These are phyloP conservation scores for Carex arenaria DNA, from an alignment of 202 grass and related monocot genomes.

Conservation along the genomic window DNA sequence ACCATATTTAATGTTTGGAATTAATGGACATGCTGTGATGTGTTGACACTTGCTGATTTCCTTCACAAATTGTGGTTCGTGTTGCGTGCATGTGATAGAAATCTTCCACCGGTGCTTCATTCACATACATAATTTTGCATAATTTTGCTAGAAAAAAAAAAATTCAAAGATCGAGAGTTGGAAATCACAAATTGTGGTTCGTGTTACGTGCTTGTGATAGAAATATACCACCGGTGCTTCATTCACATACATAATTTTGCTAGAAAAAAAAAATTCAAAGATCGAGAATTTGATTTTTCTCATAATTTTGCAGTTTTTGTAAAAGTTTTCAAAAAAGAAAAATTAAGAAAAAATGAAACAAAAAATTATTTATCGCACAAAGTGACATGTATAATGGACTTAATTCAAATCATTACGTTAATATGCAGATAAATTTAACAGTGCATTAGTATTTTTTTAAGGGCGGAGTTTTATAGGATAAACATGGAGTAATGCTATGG, in stretches of 20 bases:
- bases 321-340: too few species aligned
- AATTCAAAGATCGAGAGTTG: too few species aligned
- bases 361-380: background rate
- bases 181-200: background rate
- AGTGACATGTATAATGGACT: background rate
- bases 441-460: too few species aligned
- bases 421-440: too few species aligned
- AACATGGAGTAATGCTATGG: too few species aligned
- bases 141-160: too few species aligned
- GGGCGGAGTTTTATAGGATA: too few species aligned
- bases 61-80: background rate
- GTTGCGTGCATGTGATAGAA: background rate
- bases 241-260: background rate
- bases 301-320: too few species aligned
- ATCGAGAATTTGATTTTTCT: too few species aligned
- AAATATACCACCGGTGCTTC: background rate
- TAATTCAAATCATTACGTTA: background rate
- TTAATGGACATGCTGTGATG: background rate
- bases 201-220: background rate
- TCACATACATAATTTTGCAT: too few species aligned
- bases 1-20: background rate
- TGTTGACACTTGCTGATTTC: background rate
- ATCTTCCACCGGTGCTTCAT: background rate
- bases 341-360: background rate
- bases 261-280: too few species aligned